These are phyloP conservation scores for Sphaerobolus stellatus DNA, from an alignment of 1,284 basidiomycete species.

Conservation along the genomic window DNA sequence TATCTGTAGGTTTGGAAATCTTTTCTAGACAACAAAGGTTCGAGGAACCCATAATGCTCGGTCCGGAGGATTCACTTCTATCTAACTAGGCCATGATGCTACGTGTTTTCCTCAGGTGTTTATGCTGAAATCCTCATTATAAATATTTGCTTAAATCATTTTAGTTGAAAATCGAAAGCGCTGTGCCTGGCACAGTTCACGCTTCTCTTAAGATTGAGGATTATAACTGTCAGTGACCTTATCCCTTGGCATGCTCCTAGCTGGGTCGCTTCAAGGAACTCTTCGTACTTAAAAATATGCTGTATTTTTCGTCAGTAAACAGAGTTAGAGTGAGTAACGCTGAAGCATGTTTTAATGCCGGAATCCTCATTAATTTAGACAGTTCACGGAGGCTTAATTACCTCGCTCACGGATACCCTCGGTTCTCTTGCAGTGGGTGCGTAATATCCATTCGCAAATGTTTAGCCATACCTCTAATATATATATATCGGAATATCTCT, in stretches of 20 bases:
- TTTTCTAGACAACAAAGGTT: conserved; percentile 75
- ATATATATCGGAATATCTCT: no score
- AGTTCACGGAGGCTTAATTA: conserved; percentile 82
- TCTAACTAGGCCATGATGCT: conserved; percentile 65
- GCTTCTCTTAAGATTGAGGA: conserved; percentile 69
- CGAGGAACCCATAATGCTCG: conserved; percentile 6
- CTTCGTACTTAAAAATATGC: conserved; percentile 72
- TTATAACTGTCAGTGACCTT: conserved; percentile 58
- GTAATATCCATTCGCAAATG: conserved; percentile 2
- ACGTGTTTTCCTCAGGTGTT: conserved; percentile 74
- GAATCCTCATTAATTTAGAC: conserved; percentile 38
- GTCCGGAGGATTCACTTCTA: background rate
- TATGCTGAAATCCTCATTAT: background rate
- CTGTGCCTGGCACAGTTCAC: conserved; percentile 63
- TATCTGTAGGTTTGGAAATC: conserved; percentile 73
- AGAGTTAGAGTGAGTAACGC: background rate
- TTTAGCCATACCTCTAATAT: background rate
- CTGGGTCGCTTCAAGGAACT: background rate
- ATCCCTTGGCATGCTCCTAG: background rate
- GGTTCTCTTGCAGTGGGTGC: conserved; percentile 73
- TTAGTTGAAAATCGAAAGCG: conserved; percentile 62
- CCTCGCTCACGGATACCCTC: conserved; percentile 83
- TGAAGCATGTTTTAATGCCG: background rate
- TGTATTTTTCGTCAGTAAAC: conserved; percentile 32
- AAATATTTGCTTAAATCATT: conserved; percentile 4